These are phyloP conservation scores for Vitis hybrid DNA, from an alignment of 177 flowering plant species.

Conservation along the genomic window DNA sequence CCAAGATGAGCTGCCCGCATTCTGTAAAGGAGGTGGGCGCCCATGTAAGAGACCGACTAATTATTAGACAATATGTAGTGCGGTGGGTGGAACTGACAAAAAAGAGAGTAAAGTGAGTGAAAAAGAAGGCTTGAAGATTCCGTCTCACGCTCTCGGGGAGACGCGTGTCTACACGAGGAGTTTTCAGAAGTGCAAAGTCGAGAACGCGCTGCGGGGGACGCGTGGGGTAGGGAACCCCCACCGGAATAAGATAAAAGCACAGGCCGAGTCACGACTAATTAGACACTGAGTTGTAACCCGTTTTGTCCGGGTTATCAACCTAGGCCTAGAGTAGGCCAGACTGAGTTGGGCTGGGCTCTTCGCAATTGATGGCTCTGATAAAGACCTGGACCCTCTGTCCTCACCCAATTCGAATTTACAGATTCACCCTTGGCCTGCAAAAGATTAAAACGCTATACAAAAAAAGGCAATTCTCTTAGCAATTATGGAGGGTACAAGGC, in stretches of 20 bases:
- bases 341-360: slow-evolving; percentile 23
- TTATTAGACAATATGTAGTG: slow-evolving; percentile 24
- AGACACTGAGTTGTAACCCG: slow-evolving; percentile 40
- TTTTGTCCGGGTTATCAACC: slow-evolving; percentile 37
- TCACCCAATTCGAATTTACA: not conserved
- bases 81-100: slow-evolving; percentile 33
- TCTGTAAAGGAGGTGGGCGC: slow-evolving; percentile 1
- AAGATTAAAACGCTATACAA: not conserved
- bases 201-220: not conserved
- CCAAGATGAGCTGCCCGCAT: not conserved
- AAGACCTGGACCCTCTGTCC: slow-evolving; percentile 19
- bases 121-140: slow-evolving; percentile 4
- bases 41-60: not conserved
- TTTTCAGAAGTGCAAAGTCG: too few relatives aligned
- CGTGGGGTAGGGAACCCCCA: not conserved
- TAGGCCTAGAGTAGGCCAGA: not conserved
- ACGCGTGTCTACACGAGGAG: not conserved
- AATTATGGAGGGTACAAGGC: too few relatives aligned
- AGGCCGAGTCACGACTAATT: slow-evolving; percentile 3
- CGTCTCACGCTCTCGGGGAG: slow-evolving; percentile 1
- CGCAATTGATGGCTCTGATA: slow-evolving; percentile 32
- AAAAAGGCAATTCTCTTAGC: too few relatives aligned
- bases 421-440: slow-evolving; percentile 2
- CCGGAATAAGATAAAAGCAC: slow-evolving; percentile 9
- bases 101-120: slow-evolving; percentile 16